Evolutionary conservation across 1,284 basidiomycete species (phyloP), one percentile per base, ranked within the genome.

Genomic region (Vanrija sp.): DNA sequence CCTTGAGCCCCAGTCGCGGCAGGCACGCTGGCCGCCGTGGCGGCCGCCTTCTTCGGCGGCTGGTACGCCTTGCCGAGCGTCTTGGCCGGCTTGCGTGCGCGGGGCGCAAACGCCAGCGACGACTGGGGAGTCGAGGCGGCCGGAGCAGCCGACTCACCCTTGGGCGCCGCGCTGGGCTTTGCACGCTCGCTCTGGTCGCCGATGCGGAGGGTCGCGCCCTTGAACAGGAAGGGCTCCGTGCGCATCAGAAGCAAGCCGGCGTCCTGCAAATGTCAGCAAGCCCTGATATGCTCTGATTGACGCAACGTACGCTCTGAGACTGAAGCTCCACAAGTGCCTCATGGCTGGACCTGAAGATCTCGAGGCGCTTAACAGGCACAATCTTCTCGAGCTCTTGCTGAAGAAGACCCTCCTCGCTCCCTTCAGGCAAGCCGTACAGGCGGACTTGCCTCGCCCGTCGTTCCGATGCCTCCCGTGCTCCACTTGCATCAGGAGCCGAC

Each of bases 351-450:
- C 77, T 72, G 63, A 90, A 87, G 1, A 94, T 80, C 66, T 92
- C 89, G 0, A 95, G 81, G 1, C 88, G 83, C 52, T 82, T 85
- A 26, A 96, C 85, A 0, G 79, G 74, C 0, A 83, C 83, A 44
- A 87, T 74, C 74, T 91, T 93, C 72, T 92, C 89, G 7, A 97
- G 78, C 0, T 79, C 78, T 78, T 97, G 93, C 66, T 97, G 93
- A 21, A 97, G 74, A 1, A 96, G 78, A 0, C 88, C 92, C 71
- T 96, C 93, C 68, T 94, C 89, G 1, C 84, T 82, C 12, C 78
- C 81, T 3, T 81, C 65, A 3, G 89, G 89, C n/a, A 97, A 79
- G 46, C 86, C 85, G 38, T 80, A 83, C 43, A 96, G 78, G 23
- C 86, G 83, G 9, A 96, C 80, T 28, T 80, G 87, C 46, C 84